Conservation (phyloP, 805 yeast species). For the Jamesozyma spencerorum region DNA sequence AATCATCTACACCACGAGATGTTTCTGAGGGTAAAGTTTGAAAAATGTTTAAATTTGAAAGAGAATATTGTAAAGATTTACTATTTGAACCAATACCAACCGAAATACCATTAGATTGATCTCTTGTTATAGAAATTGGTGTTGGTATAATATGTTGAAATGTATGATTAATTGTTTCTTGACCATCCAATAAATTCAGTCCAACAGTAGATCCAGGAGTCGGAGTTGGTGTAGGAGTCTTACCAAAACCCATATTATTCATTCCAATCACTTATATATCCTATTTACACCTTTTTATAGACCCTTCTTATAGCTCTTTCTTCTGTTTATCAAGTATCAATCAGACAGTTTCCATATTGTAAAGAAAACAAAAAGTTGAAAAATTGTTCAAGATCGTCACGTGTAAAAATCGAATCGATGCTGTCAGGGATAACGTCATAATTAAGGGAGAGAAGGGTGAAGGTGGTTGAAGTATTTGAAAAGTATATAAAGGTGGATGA, state of each 20-base stretch:
- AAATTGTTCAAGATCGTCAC: too few relatives aligned
- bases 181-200: background rate
- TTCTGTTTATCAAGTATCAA: too few relatives aligned
- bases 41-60: constrained; percentile 26
- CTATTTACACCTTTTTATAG: too few relatives aligned
- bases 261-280: too few relatives aligned
- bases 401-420: too few relatives aligned
- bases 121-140: constrained; percentile 25
- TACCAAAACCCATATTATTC: background rate
- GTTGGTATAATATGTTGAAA: constrained; percentile 20
- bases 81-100: constrained; percentile 4
- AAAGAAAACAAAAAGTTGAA: too few relatives aligned
- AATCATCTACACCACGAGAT: constrained; percentile 51
- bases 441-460: too few relatives aligned
- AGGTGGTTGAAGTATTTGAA: too few relatives aligned
- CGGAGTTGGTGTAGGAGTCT: constrained; percentile 4
- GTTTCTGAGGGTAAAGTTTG: constrained; percentile 28
- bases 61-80: constrained; percentile 20
- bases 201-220: background rate
- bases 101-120: constrained; percentile 24
- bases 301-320: too few relatives aligned
- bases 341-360: too few relatives aligned
- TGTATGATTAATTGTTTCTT: constrained; percentile 7
- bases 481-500: too few relatives aligned
- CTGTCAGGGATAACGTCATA: too few relatives aligned